Evolutionary conservation across 306 rosid genomes (phyloP), one percentile per base, ranked within the genome.

Genomic region (Acacia acuminata): DNA sequence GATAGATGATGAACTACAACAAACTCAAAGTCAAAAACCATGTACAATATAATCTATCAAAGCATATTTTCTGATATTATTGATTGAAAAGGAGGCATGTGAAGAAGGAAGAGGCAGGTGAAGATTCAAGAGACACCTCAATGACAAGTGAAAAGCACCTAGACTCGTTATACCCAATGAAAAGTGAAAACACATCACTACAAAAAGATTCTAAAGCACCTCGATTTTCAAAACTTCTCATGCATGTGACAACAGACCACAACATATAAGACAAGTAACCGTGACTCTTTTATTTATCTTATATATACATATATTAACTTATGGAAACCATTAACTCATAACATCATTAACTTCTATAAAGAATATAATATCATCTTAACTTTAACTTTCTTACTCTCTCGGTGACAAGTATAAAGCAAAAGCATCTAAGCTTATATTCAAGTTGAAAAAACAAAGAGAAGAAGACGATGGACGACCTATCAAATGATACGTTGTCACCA

Each of bases 191-290:
- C 60, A 74, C 7, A 17, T 56, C 63, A 43, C 65, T 4, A 53
- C 32, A 10, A 45, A 61, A 66, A 60, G n/a, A 65, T 63, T 34
- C 75, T 13, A 38, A 66, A 67, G 68, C 68, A 45, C 76, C 78
- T 73, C 42, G 72, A 67, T 51, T 64, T 79, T 79, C 77, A 61
- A 61, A 85, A 75, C 82, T 76, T 32, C n/a, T 55, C 65, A 10
- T 58, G 65, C 86, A 84, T 84, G 90, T 87, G 88, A 82, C 20
- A 60, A 68, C 34, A 40, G 67, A 78, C 24, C 14, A 27, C 30
- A 74, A 78, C 77, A 84, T 79, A 73, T 43, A 16, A 79, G 86
- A 84, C 84, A 87, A 76, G 76, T 79, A 87, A 79, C 86, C 90
- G 88, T 82, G 90, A 84, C 82, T 45, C 78, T 73, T 75, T 51